A percentile compares a stretch with the other conserved stretches of the same genome.
Evolutionary conservation across 257 asterid genomes (phyloP).

Genomic region (Solanum bulbocastanum): DNA sequence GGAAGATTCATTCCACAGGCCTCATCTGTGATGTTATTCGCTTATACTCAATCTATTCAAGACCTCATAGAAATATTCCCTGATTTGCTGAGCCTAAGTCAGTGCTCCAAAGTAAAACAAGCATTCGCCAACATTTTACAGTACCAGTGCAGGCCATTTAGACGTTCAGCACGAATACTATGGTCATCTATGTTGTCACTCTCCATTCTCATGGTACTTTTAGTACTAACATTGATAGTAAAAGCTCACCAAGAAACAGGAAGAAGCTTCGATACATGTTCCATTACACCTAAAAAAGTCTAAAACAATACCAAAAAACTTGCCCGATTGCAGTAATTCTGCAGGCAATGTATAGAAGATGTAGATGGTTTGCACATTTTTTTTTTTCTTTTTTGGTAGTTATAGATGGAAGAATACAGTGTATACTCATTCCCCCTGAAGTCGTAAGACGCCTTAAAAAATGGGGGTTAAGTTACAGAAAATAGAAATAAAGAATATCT

Average conservation of each 20-base stretch:
- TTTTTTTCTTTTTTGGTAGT: neutral
- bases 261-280: constrained; percentile 15
- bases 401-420: neutral
- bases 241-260: constrained; percentile 32
- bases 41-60: constrained; percentile 33
- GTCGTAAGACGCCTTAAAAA: neutral
- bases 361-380: neutral
- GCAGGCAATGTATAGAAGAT: neutral
- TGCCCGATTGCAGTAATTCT: neutral
- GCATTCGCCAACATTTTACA: constrained; percentile 26
- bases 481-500: neutral
- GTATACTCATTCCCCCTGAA: neutral
- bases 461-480: neutral
- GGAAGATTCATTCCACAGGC: constrained; percentile 38
- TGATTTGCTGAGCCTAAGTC: constrained; percentile 28
- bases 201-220: constrained; percentile 29
- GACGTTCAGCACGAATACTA: constrained; percentile 8
- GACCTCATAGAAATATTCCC: constrained; percentile 32
- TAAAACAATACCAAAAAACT: neutral
- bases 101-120: constrained; percentile 24
- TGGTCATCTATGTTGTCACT: constrained; percentile 39
- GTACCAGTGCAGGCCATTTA: constrained; percentile 38
- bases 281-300: constrained; percentile 9
- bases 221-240: constrained; percentile 25
- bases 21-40: constrained; percentile 17